Evolutionary conservation across 1,284 basidiomycete genomes (phyloP).

Genomic region (Phellinidium pouzarii): DNA sequence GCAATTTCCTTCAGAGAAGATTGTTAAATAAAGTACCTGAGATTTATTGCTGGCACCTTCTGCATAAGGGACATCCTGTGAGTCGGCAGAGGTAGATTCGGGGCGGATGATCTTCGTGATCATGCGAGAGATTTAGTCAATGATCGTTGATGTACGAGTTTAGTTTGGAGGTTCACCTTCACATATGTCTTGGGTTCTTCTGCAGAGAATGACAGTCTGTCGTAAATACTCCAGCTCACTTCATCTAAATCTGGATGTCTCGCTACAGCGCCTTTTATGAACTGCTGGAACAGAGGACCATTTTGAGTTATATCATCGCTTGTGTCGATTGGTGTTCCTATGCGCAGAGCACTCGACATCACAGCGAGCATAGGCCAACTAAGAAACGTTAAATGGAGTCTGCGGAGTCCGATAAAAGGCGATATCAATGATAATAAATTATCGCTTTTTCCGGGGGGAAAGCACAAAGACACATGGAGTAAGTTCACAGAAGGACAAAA

Average conservation of each 20-base stretch:
- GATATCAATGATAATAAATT: constrained; percentile 1
- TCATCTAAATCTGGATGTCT: neutral
- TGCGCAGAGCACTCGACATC: neutral
- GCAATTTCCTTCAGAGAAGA: too few species aligned
- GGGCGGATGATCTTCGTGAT: too few species aligned
- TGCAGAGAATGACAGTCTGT: neutral
- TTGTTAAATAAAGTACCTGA: too few species aligned
- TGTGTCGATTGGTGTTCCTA: neutral
- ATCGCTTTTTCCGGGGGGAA: constrained; percentile 6
- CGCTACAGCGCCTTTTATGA: neutral
- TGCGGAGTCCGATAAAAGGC: constrained; percentile 10
- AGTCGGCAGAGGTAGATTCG: too few species aligned
- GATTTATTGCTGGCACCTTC: too few species aligned
- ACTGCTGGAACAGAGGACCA: constrained; percentile 8
- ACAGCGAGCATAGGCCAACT: neutral
- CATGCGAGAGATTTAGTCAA: too few species aligned
- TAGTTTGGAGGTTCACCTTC: neutral
- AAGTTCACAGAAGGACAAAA: constrained; percentile 6
- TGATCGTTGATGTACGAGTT: too few species aligned
- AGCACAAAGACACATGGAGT: constrained; percentile 10
- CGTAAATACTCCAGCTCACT: constrained; percentile 18
- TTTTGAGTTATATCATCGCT: neutral
- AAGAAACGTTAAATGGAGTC: constrained; percentile 14
- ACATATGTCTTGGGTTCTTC: constrained; percentile 10
- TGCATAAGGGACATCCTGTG: too few species aligned